These are phyloP conservation scores for Termitomyces eurrhizus DNA, from an alignment of 768 basidiomycete genomes.

Conservation along the genomic window DNA sequence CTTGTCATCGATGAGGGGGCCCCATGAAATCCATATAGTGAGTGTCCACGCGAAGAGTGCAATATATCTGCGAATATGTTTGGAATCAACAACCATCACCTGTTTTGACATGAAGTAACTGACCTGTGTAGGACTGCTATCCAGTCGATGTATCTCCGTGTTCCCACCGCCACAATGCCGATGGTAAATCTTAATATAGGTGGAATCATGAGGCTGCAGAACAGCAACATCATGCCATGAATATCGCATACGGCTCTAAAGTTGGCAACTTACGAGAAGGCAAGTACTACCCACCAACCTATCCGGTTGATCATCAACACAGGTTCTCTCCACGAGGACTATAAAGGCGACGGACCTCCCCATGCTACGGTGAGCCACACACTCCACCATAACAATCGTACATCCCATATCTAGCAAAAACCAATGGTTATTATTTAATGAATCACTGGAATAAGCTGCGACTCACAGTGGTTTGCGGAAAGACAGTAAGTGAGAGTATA, in stretches of 20 bases:
- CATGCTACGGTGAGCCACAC: constrained; percentile 81
- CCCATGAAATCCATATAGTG: constrained; percentile 67
- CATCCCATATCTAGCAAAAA: constrained; percentile 47
- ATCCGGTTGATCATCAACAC: constrained; percentile 6
- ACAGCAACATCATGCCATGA: constrained; percentile 13
- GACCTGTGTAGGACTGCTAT: constrained; percentile 60
- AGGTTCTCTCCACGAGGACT: background rate
- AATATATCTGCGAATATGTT: constrained; percentile 38
- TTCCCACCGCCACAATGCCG: constrained; percentile 68
- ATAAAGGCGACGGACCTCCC: constrained; percentile 47
- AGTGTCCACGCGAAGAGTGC: constrained; percentile 68
- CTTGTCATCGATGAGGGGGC: constrained; percentile 54
- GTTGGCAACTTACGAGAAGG: constrained; percentile 47
- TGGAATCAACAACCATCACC: background rate
- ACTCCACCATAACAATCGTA: constrained; percentile 72
- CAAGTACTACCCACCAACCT: constrained; percentile 81
- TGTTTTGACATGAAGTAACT: background rate
- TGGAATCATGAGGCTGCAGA: constrained; percentile 44
- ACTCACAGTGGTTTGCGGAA: constrained; percentile 48
- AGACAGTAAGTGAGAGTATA: constrained; percentile 54
- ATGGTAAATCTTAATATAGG: constrained; percentile 55
- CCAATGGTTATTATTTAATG: background rate
- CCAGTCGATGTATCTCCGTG: constrained; percentile 80
- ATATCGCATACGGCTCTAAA: background rate
- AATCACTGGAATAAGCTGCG: constrained; percentile 1